A percentile compares a stretch with the other conserved stretches of the same genome.
Evolutionary conservation across 768 basidiomycete genomes (phyloP).

Genomic region (Myochromella boudieri): DNA sequence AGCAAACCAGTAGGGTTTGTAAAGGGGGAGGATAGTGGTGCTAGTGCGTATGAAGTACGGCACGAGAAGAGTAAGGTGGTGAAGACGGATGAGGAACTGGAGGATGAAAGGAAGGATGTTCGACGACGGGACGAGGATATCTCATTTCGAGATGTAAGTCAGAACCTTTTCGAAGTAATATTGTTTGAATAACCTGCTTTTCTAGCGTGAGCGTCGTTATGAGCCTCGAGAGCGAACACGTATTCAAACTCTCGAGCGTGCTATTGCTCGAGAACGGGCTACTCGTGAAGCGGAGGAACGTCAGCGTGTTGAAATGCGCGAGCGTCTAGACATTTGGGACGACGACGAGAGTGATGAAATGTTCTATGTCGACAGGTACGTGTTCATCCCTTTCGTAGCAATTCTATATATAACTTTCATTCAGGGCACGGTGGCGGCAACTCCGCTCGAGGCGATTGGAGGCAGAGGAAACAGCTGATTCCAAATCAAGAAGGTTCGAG

Average conservation of each 20-base stretch:
- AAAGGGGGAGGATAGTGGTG: conserved; percentile 50
- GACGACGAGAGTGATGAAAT: conserved; percentile 91
- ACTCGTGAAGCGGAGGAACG: conserved; percentile 78
- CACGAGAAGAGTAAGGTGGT: conserved; percentile 35
- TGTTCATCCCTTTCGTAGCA: background rate
- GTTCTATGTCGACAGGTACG: conserved; percentile 90
- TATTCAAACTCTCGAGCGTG: conserved; percentile 73
- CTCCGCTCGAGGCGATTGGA: conserved; percentile 67
- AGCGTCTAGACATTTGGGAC: conserved; percentile 85
- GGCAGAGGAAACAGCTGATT: conserved; percentile 82
- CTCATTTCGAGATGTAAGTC: conserved; percentile 82
- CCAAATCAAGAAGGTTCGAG: conserved; percentile 78
- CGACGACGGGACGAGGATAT: conserved; percentile 78
- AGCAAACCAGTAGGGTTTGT: conserved; percentile 84
- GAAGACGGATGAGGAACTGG: conserved; percentile 88
- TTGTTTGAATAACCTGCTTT: background rate
- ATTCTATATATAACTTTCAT: background rate
- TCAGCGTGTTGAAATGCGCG: conserved; percentile 77
- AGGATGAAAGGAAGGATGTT: conserved; percentile 76
- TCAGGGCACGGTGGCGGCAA: conserved; percentile 83
- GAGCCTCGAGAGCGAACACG: conserved; percentile 86
- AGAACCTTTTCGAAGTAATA: background rate
- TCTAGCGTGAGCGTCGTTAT: conserved; percentile 88
- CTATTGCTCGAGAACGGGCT: conserved; percentile 69
- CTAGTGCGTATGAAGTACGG: conserved; percentile 25